phyloP scores from a whole-genome alignment of 768 basidiomycete species.

The Chlorophyllum brunneum region DNA sequence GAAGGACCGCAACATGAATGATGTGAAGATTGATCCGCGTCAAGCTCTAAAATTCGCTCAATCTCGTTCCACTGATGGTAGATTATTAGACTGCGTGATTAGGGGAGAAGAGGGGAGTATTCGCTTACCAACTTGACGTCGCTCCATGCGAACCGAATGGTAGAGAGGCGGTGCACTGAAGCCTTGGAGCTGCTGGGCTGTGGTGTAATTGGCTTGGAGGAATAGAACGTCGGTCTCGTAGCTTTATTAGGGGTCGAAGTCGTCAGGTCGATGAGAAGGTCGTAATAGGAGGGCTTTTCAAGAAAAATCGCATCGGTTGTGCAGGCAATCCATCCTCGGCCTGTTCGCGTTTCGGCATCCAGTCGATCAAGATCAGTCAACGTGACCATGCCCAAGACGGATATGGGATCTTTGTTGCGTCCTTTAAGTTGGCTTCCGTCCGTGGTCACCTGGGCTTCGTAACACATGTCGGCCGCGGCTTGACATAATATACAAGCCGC shows the following conservation, averaged over 20 bases:
- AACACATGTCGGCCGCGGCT: conserved; percentile 53
- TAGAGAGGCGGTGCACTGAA: conserved; percentile 53
- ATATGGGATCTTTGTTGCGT: conserved; percentile 43
- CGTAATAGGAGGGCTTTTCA: conserved; percentile 76
- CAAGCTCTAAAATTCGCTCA: conserved; percentile 61
- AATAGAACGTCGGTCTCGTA: conserved; percentile 63
- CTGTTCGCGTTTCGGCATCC: conserved; percentile 48
- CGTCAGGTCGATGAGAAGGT: conserved; percentile 77
- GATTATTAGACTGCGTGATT: neutral
- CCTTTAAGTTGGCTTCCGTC: conserved; percentile 17
- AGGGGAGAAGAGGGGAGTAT: neutral
- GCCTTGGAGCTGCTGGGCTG: conserved; percentile 28
- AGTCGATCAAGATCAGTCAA: conserved; percentile 68
- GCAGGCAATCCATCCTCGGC: conserved; percentile 84
- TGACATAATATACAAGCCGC: conserved; percentile 75
- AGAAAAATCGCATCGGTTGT: conserved; percentile 84
- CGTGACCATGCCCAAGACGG: conserved; percentile 78
- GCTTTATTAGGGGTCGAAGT: conserved; percentile 57
- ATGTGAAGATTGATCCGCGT: conserved; percentile 30
- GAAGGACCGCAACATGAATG: conserved; percentile 34
- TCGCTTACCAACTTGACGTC: conserved; percentile 65
- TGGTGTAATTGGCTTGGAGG: conserved; percentile 46
- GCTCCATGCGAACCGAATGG: conserved; percentile 78
- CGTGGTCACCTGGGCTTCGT: conserved; percentile 36
- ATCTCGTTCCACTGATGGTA: conserved; percentile 68